These are phyloP conservation scores for Polychaeton citri DNA, from an alignment of 2,329 filamentous ascomycete species.

Conservation along the genomic window DNA sequence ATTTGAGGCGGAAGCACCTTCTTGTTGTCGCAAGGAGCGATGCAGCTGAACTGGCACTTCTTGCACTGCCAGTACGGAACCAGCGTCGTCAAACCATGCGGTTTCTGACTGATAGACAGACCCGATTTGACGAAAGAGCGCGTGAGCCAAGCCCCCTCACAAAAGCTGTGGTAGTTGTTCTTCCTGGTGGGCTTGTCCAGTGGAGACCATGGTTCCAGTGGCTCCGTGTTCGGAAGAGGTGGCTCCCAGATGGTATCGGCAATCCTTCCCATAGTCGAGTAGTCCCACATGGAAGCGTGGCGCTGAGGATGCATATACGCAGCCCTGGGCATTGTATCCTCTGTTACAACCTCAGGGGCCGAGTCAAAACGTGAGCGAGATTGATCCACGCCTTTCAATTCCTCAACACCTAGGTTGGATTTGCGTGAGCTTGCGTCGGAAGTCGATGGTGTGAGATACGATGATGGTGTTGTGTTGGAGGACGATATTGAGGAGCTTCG, in stretches of 20 bases:
- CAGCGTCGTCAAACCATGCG: conserved; percentile 1
- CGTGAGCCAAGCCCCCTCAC: conserved; percentile 6
- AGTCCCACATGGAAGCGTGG: neutral
- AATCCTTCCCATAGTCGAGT: neutral
- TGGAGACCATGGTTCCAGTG: conserved; percentile 18
- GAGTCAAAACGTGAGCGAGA: neutral
- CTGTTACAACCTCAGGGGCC: neutral
- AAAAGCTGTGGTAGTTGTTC: conserved; percentile 7
- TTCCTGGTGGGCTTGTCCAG: conserved; percentile 35
- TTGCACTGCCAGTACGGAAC: conserved; percentile 6
- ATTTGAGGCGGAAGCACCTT: conserved; percentile 3
- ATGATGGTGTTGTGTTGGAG: neutral
- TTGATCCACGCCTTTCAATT: neutral
- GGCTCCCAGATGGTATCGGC: neutral
- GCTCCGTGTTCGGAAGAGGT: neutral
- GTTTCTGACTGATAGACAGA: conserved; percentile 2
- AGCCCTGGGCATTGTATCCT: neutral
- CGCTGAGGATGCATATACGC: neutral
- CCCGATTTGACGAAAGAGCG: conserved; percentile 3
- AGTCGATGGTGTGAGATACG: neutral
- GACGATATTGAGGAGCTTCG: neutral
- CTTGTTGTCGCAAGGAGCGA: conserved; percentile 1
- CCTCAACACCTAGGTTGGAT: neutral
- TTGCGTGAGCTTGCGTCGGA: neutral
- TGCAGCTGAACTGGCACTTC: conserved; percentile 5